Percentiles rank a stretch among this genome's conserved stretches.
Conservation (phyloP, 805 yeast genomes). For the Metahyphopichia silvanorum region DNA sequence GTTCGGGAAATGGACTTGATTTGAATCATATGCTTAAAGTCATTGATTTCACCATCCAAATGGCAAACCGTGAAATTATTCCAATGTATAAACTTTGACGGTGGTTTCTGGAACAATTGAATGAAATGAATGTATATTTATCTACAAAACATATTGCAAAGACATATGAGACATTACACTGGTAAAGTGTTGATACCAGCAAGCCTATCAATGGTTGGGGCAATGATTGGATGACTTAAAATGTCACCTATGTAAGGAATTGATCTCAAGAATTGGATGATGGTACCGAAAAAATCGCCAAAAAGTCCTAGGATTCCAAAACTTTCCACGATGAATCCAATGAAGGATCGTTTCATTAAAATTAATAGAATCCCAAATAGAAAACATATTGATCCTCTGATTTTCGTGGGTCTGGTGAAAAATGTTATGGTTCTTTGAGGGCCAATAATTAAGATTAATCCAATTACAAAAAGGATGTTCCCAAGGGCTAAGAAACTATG, state of each 20-base stretch:
- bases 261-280: slow-evolving; percentile 81
- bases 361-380: slow-evolving; percentile 72
- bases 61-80: too few species aligned
- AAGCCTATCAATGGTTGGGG: slow-evolving; percentile 56
- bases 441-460: slow-evolving; percentile 83
- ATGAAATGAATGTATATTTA: too few species aligned
- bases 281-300: slow-evolving; percentile 91
- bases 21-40: too few species aligned
- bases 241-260: slow-evolving; percentile 86
- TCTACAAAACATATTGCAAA: too few species aligned
- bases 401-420: slow-evolving; percentile 82
- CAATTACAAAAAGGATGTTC: slow-evolving; percentile 75
- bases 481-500: slow-evolving; percentile 88
- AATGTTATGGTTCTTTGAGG: slow-evolving; percentile 77
- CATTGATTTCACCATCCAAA: too few species aligned
- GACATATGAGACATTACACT: slow-evolving; percentile 24
- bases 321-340: slow-evolving; percentile 82
- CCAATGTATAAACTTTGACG: too few species aligned
- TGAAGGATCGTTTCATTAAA: slow-evolving; percentile 68
- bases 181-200: slow-evolving; percentile 44
- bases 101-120: too few species aligned
- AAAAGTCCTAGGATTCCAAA: slow-evolving; percentile 88
- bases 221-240: slow-evolving; percentile 74
- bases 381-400: slow-evolving; percentile 84
- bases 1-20: too few species aligned